Evolutionary conservation across 2,329 filamentous ascomycete genomes (phyloP), one percentile per base, ranked within the genome.

Genomic region (Paraphoma sp.): DNA sequence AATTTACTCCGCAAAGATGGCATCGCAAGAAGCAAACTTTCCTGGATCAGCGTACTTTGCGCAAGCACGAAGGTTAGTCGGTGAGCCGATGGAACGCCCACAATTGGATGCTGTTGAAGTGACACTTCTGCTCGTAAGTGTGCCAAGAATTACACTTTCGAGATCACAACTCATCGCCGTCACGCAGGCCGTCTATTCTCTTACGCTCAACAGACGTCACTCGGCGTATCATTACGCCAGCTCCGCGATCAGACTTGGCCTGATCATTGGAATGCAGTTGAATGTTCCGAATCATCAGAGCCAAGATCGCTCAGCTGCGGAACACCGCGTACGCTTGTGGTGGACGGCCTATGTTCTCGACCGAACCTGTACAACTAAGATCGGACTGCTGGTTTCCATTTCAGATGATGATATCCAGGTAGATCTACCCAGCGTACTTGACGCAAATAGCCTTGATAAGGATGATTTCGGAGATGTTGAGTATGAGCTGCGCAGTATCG

Each of bases 21-120:
- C 62, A 4, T 54, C 75, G 2, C 55, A 72, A 0, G 73, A 72
- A 7, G 62, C 66, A 9, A 63, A 71, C 1, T 80, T 82, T 48
- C 81, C 81, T 0, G 81, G 81, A 0, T 64, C 82, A 49, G 57
- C 62, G 0, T 83, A 82, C 43, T 83, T 80, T 63, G 74, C 76
- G 0, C 68, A 75, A 2, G 79, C 80, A 0, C 78, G 74, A 4
- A 69, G 72, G 10, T 67, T 81, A 6, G 65, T 81, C 0, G 70
- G 74, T 0, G 74, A 80, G 12, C 65, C 79, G 0, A 74, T 76
- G 33, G 81, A 83, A 46, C 65, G 81, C 0, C 80, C 81, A 0
- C 71, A 72, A 0, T 68, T 82, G 10, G 79, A 81, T 7, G 67
- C 77, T 2, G 74, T 83, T 8, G 81, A 83, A 59, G 72, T 79